phyloP scores from a whole-genome alignment of 1,284 basidiomycete genomes.

The Cronartium quercuum region DNA sequence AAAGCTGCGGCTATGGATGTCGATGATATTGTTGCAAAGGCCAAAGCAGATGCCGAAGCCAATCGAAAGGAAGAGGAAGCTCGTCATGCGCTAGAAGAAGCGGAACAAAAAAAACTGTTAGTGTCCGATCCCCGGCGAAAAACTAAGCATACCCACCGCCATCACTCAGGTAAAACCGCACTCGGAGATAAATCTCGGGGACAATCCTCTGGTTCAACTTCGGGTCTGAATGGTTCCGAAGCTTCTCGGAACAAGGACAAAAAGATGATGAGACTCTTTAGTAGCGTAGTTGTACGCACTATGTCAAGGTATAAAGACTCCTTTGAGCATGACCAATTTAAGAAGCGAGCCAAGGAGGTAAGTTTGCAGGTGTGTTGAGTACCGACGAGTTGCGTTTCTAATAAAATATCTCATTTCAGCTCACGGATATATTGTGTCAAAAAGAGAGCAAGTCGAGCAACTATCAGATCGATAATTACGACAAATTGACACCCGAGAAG shows the following conservation, averaged over 20 bases:
- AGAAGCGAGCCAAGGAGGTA: constrained; percentile 91
- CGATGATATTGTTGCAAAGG: constrained; percentile 49
- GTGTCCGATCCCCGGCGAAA: constrained; percentile 35
- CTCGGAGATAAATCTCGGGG: constrained; percentile 42
- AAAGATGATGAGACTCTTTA: constrained; percentile 72
- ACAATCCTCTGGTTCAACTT: constrained; percentile 45
- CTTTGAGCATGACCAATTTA: constrained; percentile 80
- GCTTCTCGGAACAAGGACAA: constrained; percentile 66
- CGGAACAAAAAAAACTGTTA: constrained; percentile 43
- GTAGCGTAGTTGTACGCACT: constrained; percentile 77
- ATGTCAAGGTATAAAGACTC: constrained; percentile 82
- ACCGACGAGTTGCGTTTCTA: background rate
- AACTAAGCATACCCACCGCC: constrained; percentile 29
- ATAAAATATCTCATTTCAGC: constrained; percentile 50
- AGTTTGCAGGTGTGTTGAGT: constrained; percentile 44
- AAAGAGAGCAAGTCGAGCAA: constrained; percentile 88
- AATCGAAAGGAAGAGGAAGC: constrained; percentile 47
- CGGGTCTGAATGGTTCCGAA: constrained; percentile 39
- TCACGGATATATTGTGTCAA: constrained; percentile 71
- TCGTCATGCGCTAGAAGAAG: constrained; percentile 44
- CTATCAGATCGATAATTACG: constrained; percentile 65
- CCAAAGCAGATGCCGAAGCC: constrained; percentile 53
- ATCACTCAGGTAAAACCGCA: constrained; percentile 41
- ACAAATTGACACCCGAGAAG: constrained; percentile 76
- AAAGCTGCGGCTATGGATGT: constrained; percentile 40